A percentile compares a stretch with the other conserved stretches of the same genome.
These are phyloP conservation scores for Vitellaria paradoxa DNA, from an alignment of 179 eudicot genomes.

Conservation along the genomic window DNA sequence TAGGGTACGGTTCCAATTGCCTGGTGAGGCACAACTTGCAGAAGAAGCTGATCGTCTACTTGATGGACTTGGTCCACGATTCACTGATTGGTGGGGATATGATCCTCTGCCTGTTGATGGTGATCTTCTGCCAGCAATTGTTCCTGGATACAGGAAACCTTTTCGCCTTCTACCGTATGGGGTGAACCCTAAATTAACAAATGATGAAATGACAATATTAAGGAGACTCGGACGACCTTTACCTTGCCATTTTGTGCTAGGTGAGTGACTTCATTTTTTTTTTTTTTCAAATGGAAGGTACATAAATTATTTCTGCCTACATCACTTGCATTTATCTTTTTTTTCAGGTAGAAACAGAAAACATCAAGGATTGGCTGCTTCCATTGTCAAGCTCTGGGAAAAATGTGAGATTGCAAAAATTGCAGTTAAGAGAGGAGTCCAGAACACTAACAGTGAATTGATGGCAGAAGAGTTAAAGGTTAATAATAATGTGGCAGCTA, in stretches of 20 bases:
- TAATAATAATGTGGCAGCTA: conserved; percentile 21
- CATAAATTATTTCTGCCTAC: neutral
- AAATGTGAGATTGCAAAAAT: conserved; percentile 93
- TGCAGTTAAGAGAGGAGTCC: conserved; percentile 92
- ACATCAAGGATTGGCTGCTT: conserved; percentile 88
- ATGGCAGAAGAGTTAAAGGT: conserved; percentile 99
- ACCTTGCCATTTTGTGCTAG: conserved; percentile 95
- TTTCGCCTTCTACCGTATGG: conserved; percentile 98
- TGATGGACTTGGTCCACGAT: conserved; percentile 95
- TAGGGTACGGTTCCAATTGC: conserved; percentile 74
- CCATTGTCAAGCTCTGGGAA: conserved; percentile 94
- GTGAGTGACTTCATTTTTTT: conserved; percentile 34
- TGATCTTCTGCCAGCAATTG: conserved; percentile 86
- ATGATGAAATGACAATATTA: conserved; percentile 87
- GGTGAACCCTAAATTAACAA: conserved; percentile 70
- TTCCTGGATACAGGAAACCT: conserved; percentile 79
- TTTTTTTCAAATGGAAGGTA: neutral
- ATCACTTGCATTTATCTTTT: conserved; percentile 13
- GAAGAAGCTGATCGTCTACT: conserved; percentile 77
- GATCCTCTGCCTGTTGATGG: conserved; percentile 97
- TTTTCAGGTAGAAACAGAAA: conserved; percentile 81
- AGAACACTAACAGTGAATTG: conserved; percentile 80
- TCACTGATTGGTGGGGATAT: conserved; percentile 95
- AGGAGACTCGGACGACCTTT: conserved; percentile 90
- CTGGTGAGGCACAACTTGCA: conserved; percentile 83